phyloP scores from a whole-genome alignment of 2,329 filamentous ascomycete genomes.

The Trichoderma atrobrunneum region DNA sequence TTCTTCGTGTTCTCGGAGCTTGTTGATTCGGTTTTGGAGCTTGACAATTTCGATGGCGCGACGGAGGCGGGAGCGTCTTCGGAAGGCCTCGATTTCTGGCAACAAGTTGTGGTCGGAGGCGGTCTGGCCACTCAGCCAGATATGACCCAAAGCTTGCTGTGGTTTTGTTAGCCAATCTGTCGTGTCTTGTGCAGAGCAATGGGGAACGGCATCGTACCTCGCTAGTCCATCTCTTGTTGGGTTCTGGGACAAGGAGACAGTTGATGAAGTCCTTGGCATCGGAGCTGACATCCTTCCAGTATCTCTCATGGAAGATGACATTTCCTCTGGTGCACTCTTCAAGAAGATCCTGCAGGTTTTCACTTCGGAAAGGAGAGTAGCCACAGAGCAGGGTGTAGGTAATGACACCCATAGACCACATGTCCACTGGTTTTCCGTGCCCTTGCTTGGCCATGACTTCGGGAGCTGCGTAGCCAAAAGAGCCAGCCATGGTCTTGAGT shows the following conservation, averaged over 20 bases:
- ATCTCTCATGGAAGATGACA: slow-evolving; percentile 94
- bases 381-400: slow-evolving; percentile 97
- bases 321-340: slow-evolving; percentile 83
- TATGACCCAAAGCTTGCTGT: slow-evolving; percentile 74
- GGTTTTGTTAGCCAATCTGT: neutral
- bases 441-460: slow-evolving; percentile 98
- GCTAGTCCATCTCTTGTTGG: slow-evolving; percentile 73
- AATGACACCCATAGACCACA: slow-evolving; percentile 99
- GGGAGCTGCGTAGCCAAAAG: slow-evolving; percentile 94
- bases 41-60: slow-evolving; percentile 7
- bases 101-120: slow-evolving; percentile 96
- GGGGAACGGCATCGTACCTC: slow-evolving; percentile 48
- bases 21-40: slow-evolving; percentile 29
- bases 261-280: slow-evolving; percentile 96
- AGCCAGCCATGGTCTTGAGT: slow-evolving; percentile 96
- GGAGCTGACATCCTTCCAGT: slow-evolving; percentile 95
- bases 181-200: neutral
- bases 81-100: slow-evolving; percentile 66
- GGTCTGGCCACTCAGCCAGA: slow-evolving; percentile 87
- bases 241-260: slow-evolving; percentile 72
- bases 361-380: slow-evolving; percentile 95
- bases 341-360: slow-evolving; percentile 88
- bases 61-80: neutral
- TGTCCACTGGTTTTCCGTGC: slow-evolving; percentile 96
- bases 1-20: slow-evolving; percentile 90